Evolutionary conservation across 257 asterid species (phyloP), one percentile per base, ranked within the genome.

Genomic region (Asclepias syriaca): DNA sequence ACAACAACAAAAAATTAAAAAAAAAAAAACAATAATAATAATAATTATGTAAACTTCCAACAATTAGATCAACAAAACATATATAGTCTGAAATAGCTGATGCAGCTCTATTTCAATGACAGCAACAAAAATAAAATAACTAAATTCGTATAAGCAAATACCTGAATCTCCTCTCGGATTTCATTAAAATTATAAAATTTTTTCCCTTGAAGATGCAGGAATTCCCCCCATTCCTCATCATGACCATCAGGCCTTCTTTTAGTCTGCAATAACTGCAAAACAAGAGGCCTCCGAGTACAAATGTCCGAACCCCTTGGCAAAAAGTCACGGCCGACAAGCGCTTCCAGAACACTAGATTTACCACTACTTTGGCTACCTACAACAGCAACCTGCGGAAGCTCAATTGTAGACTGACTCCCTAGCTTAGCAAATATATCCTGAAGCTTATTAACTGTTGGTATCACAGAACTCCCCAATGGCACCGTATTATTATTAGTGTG

Each of bases 321-420:
- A 79, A 94, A 94, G 81, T 94, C 99, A 4, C 99, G 96, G 9
- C 99, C 99, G 12, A 94, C 99, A 13, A 94, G 87, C 71, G 99
- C 91, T 84, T 94, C 99, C 85, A 94, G 79, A 53, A 94, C 99
- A 59, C 99, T 94, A 5, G 99, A 94, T 85, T 94, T 94, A 1
- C 99, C 99, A 66, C 99, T 94, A 85, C 99, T 94, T 86, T 94
- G 99, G 78, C 99, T 91, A 10, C 99, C 99, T 15, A 94, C 93
- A 22, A 94, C 99, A 55, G 93, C 96, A 84, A 94, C 99, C 85
- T 94, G 97, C 32, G 99, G 99, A 78, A 94, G 73, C 79, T 94
- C 96, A 81, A 94, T 84, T 32, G 83, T 84, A 14, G 96, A 88
- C 78, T 89, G 89, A 70, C 87, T 84, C 9, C 97, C 96, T 13